phyloP scores from a whole-genome alignment of 2,329 filamentous ascomycete genomes.

The Exophiala aquamarina region DNA sequence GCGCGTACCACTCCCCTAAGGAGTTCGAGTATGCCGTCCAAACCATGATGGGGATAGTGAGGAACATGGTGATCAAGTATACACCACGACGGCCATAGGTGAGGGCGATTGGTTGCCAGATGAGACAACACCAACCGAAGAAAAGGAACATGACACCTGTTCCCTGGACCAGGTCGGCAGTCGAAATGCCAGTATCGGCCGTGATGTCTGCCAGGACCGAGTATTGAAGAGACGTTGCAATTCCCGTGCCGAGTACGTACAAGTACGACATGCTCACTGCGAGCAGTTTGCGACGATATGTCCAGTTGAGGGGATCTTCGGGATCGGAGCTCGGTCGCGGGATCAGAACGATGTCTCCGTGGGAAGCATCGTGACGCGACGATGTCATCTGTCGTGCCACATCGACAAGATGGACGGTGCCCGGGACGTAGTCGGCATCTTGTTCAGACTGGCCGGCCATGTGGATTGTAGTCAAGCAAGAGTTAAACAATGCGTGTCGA shows the following conservation, averaged over 20 bases:
- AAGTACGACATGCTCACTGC: conserved; percentile 45
- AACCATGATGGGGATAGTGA: conserved; percentile 37
- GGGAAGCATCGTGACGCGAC: conserved; percentile 29
- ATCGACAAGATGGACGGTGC: conserved; percentile 47
- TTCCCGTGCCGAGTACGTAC: conserved; percentile 40
- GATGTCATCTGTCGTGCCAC: conserved; percentile 35
- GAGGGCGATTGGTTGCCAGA: conserved; percentile 49
- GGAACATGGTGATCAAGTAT: conserved; percentile 29
- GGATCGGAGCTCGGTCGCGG: conserved; percentile 46
- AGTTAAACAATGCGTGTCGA: too few relatives aligned
- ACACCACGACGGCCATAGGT: conserved; percentile 38
- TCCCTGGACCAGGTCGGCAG: conserved; percentile 38
- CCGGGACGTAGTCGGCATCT: conserved; percentile 35
- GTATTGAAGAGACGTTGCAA: conserved; percentile 39
- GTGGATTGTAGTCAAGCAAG: not conserved
- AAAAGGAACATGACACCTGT: conserved; percentile 41
- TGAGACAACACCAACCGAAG: conserved; percentile 42
- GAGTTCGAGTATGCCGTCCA: conserved; percentile 46
- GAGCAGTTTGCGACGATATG: conserved; percentile 41
- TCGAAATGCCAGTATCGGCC: conserved; percentile 36
- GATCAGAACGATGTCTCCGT: conserved; percentile 42
- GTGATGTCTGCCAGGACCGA: conserved; percentile 40
- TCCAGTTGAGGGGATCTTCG: conserved; percentile 50
- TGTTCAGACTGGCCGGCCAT: not conserved
- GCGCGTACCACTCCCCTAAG: conserved; percentile 49